A percentile compares a stretch with the other conserved stretches of the same genome.
Evolutionary conservation across 1,284 basidiomycete genomes (phyloP).

Genomic region (Trichosporon sp.): DNA sequence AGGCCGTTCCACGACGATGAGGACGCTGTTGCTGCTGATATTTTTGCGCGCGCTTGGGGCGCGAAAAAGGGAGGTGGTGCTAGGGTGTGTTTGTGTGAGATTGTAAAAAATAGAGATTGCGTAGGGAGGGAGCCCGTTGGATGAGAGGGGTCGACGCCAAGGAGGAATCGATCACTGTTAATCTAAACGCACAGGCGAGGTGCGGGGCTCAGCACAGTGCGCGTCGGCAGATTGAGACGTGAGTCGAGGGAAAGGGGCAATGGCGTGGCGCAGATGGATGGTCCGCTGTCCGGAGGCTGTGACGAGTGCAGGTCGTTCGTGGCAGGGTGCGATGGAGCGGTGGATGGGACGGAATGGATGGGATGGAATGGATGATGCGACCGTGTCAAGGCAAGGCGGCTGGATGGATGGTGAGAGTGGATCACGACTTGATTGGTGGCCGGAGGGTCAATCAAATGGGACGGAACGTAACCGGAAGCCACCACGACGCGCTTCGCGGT

Average conservation of each 20-base stretch:
- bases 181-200: constrained; percentile 11
- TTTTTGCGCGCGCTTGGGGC: constrained; percentile 7
- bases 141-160: constrained; percentile 1
- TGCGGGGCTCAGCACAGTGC: constrained; percentile 13
- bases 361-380: background rate
- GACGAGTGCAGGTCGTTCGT: constrained; percentile 1
- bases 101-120: background rate
- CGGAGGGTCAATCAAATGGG: background rate
- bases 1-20: constrained; percentile 6
- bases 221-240: constrained; percentile 1
- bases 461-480: constrained; percentile 15
- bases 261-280: background rate
- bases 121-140: background rate
- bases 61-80: background rate
- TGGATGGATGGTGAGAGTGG: background rate
- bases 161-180: constrained; percentile 7
- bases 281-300: background rate
- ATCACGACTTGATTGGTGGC: constrained; percentile 17
- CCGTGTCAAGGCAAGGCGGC: background rate
- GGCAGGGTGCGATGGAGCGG: background rate
- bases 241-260: background rate
- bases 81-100: background rate
- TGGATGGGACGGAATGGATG: constrained; percentile 1
- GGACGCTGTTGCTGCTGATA: background rate
- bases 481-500: constrained; percentile 7